Percentiles rank a stretch among this genome's conserved stretches.
phyloP scores from a whole-genome alignment of 1,284 basidiomycete species.

The Trametes versicolor region DNA sequence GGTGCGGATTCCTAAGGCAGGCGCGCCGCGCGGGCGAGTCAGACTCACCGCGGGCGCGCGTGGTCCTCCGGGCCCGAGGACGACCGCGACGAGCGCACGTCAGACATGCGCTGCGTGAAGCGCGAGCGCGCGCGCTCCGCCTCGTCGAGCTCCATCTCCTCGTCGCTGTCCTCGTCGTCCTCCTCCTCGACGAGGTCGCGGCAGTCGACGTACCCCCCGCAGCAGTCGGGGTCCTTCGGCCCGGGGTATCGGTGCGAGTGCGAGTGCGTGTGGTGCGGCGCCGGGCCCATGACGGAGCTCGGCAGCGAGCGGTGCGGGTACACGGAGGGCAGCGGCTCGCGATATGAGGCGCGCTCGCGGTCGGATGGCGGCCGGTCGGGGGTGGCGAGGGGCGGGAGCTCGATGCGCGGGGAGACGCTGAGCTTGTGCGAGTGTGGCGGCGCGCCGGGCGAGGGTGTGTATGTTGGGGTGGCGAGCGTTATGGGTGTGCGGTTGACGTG shows the following conservation, averaged over 20 bases:
- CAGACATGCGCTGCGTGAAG: slow-evolving; percentile 40
- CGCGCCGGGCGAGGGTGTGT: slow-evolving; percentile 39
- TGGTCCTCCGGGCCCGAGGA: slow-evolving; percentile 35
- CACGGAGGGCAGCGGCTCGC: slow-evolving; percentile 29
- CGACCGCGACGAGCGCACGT: slow-evolving; percentile 42
- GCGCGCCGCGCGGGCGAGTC: background rate
- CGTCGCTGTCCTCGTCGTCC: slow-evolving; percentile 38
- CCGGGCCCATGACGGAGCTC: slow-evolving; percentile 28
- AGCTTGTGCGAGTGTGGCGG: slow-evolving; percentile 39
- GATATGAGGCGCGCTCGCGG: slow-evolving; percentile 21
- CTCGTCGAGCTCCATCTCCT: slow-evolving; percentile 18
- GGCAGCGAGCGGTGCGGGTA: slow-evolving; percentile 36
- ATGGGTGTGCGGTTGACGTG: slow-evolving; percentile 50
- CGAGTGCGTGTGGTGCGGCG: slow-evolving; percentile 39
- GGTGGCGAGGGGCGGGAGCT: slow-evolving; percentile 37
- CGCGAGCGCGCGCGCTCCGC: slow-evolving; percentile 25
- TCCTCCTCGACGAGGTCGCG: slow-evolving; percentile 52
- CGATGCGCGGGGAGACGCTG: slow-evolving; percentile 39
- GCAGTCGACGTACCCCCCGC: slow-evolving; percentile 61
- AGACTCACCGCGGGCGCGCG: slow-evolving; percentile 13
- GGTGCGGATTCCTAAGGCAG: background rate
- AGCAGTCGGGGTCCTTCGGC: slow-evolving; percentile 46
- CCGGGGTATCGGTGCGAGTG: slow-evolving; percentile 16
- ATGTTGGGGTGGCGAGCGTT: slow-evolving; percentile 40
- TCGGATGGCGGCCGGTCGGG: slow-evolving; percentile 23